Base-by-base conservation (phyloP, 129 eudicot species). In the Arctium lappa region DNA sequence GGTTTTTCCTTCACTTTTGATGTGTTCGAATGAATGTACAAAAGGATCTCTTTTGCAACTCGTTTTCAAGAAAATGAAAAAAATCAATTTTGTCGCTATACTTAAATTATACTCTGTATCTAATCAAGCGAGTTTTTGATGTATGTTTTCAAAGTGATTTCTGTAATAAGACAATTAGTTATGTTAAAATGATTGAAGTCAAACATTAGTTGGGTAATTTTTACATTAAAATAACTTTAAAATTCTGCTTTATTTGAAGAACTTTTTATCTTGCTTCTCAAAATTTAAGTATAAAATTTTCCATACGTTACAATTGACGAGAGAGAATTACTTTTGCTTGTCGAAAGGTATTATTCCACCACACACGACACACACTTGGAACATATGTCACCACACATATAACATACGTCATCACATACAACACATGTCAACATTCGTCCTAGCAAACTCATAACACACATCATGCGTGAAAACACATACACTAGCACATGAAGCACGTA, bases 21-120 rank as follows among this genome's bases (percentile, higher is more conserved):
- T 83, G 33, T 72, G 62, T 76, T 76, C 72, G 36, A 75, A 73
- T 68, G 72, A 76, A 76, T 27, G 77, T 46, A 66, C 72, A 76
- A 82, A 74, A 69, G 81, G 48, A 76, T 37, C 39, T 36, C 33
- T 48, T 75, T 69, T 39, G 13, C 42, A 36, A 69, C 22, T 82
- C 81, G 63, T 68, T 44, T 75, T 8, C 72, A n/a, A 69, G 81
- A 76, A 33, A 48, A 76, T 36, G 27, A 76, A 69, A 60, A 32
- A 29, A 8, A 69, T 15, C 7, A 78, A 63, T 63, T 63, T 78
- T 29, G 74, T 78, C 39, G 42, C 6, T 18, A 78, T 53, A 18
- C 6, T 63, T 2, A 13, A 65, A 78, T 36, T 33, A 56, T 29
- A 73, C 9, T 56, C 33, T 5, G 3, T 50, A 33, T 60, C 44